Evolutionary conservation across 441 rosid genomes (phyloP), one percentile per base, ranked within the genome.

Genomic region (Gossypium gossypioides): DNA sequence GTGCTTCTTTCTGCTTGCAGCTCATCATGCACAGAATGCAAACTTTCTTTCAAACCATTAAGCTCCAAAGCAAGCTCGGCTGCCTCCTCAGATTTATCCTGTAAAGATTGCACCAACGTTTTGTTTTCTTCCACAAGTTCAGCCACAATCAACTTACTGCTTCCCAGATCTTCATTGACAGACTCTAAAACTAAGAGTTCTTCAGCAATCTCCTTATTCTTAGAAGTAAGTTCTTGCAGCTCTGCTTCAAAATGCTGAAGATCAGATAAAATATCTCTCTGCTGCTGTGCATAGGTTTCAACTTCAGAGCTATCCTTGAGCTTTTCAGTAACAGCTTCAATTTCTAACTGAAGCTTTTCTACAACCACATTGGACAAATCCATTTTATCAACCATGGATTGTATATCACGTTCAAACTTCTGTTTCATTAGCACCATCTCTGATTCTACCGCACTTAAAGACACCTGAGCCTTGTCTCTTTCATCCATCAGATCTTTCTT

Each of bases 281-380:
- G 86, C 76, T 61, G 76, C 80, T 79, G 82, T 63, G 76, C 81
- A 78, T 81, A 74, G 70, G 65, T 82, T 73, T 84, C 96, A 59
- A 83, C 78, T 81, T 86, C 91, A 50, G 86, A 77, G 80, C 85
- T 76, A 66, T 60, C 78, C 79, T 84, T 78, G 75, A 88, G 79
- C 81, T 76, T 88, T 69, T 80, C 82, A 65, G 86, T 81, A 74
- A 91, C 67, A 77, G 82, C 78, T 75, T 91, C 98, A 52, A 84
- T 72, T 76, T 85, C 82, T 77, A 74, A 79, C 82, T 91, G 93
- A 82, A 91, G 89, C 79, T 85, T 91, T 80, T 85, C 82, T 59
- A 83, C 73, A 72, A 78, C 68, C 32, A 79, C 72, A 82, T 77
- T 81, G 74, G 90, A 89, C 56, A 68, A 78, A 71, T 83, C 84